Base-by-base conservation (phyloP, 768 basidiomycete species). In the Cantharellus anzutake region DNA sequence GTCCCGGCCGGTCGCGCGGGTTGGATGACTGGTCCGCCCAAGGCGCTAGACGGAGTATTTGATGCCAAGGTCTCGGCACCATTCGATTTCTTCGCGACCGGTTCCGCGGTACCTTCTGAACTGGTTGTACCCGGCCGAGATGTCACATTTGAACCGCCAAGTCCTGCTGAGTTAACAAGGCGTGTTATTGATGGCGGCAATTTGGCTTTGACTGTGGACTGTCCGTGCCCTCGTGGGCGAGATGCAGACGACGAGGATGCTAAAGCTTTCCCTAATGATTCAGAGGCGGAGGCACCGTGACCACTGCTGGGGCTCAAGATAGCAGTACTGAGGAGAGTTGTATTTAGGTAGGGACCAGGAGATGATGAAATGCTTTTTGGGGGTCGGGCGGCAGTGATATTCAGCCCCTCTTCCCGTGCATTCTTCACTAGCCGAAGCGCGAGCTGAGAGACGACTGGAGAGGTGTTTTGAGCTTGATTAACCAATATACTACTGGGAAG, bases 391-490 rank as follows among this genome's bases (percentile, higher is more conserved):
- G 11, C 44, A 48, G 29, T 48, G 29, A 48, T 48, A 29, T 48
- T 50, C 37, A 64, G 42, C 0, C 76, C 75, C 59, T 80, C 78
- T 58, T 85, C 83, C 2, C 88, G 74, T 0, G 86, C 83, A 56
- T 77, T 79, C 62, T 73, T 73, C 40, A 90, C 76, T 11, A 91
- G 77, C 44, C 79, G 77, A 60, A 84, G 72, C 0, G 88, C 87
- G 2, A 87, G 73, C 37, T 70, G 69, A 1, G 77, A 75, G 42
- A 90, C 73, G n/a, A 84, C 71, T 0, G 75, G 71, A 4, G 77
- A 73, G 0, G 82, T 80, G 5, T 84, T 85, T 2, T 68, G 72
- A 0, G 84, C 86, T 60, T 80, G 76, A 67, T 89, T 83, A 0
- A 78, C 76, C 5, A 91, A 76, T 60, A 91, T 79, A 63, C 85